Evolutionary conservation across 108 stramenopile genomes (phyloP).

Genomic region (Pseudonitzschia delicatissima): DNA sequence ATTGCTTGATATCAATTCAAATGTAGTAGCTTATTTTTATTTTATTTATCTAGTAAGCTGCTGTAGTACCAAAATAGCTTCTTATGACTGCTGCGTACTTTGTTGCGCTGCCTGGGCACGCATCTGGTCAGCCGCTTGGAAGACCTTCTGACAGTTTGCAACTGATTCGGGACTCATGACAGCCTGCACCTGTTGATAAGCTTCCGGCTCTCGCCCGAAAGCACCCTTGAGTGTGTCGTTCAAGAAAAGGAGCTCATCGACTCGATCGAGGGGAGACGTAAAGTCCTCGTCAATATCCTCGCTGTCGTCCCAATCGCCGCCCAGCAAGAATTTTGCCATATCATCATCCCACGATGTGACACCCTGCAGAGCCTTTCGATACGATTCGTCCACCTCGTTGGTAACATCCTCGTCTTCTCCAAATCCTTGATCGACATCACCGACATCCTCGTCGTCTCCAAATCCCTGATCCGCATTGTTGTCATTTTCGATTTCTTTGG

Average conservation of each 20-base stretch:
- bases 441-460: constrained; percentile 47
- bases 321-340: constrained; percentile 77
- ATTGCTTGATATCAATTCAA: background rate
- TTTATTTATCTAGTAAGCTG: too few species aligned
- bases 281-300: constrained; percentile 88
- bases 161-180: constrained; percentile 70
- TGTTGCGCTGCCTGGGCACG: constrained; percentile 46
- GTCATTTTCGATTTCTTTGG: constrained; percentile 50
- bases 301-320: constrained; percentile 79
- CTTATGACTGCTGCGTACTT: constrained; percentile 21
- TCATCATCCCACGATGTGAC: constrained; percentile 71
- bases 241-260: constrained; percentile 71
- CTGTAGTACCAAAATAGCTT: too few species aligned
- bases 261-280: constrained; percentile 70
- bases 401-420: constrained; percentile 85
- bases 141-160: constrained; percentile 56
- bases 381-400: constrained; percentile 79
- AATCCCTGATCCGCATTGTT: constrained; percentile 14
- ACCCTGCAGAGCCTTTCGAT: constrained; percentile 76
- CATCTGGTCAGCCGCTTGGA: constrained; percentile 61
- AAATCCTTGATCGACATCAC: constrained; percentile 71
- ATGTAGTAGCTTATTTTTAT: background rate
- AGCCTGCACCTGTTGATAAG: constrained; percentile 77
- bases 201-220: constrained; percentile 75
- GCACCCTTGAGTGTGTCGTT: constrained; percentile 74